Percentiles rank a stretch among this genome's conserved stretches.
Evolutionary conservation across 2,329 filamentous ascomycete genomes (phyloP).

Genomic region (Capronia americana): DNA sequence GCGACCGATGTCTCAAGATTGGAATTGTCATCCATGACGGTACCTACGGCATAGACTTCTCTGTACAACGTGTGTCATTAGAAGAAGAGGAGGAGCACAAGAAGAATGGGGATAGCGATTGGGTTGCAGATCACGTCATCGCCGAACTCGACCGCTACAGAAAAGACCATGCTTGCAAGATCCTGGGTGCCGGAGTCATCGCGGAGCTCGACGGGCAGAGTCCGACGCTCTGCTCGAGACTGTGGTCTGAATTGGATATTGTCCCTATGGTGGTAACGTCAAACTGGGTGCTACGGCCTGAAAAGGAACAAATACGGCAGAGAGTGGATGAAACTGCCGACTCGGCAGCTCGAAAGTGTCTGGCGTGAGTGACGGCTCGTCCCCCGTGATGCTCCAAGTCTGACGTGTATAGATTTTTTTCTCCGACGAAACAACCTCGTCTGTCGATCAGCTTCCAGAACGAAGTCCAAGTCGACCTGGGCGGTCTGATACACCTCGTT

Average conservation of each 20-base stretch:
- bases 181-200: conserved; percentile 75
- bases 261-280: conserved; percentile 70
- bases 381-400: conserved; percentile 4
- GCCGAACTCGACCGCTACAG: conserved; percentile 26
- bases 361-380: conserved; percentile 62
- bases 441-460: conserved; percentile 71
- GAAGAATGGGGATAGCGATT: conserved; percentile 21
- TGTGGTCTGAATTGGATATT: conserved; percentile 80
- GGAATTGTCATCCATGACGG: conserved; percentile 39
- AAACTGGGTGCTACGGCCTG: conserved; percentile 43
- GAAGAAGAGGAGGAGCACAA: conserved; percentile 29
- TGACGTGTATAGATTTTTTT: conserved; percentile 64
- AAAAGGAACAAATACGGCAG: conserved; percentile 51
- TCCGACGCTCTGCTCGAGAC: conserved; percentile 69
- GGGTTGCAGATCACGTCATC: conserved; percentile 34
- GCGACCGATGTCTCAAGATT: conserved; percentile 27
- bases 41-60: conserved; percentile 40
- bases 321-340: conserved; percentile 82
- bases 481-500: conserved; percentile 67
- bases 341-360: conserved; percentile 78
- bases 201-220: conserved; percentile 64
- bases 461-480: conserved; percentile 72
- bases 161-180: conserved; percentile 61
- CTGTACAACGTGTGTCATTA: conserved; percentile 33
- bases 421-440: conserved; percentile 72